Evolutionary conservation across 129 eudicot genomes (phyloP), one percentile per base, ranked within the genome.

Genomic region (Escallonia herrerae): DNA sequence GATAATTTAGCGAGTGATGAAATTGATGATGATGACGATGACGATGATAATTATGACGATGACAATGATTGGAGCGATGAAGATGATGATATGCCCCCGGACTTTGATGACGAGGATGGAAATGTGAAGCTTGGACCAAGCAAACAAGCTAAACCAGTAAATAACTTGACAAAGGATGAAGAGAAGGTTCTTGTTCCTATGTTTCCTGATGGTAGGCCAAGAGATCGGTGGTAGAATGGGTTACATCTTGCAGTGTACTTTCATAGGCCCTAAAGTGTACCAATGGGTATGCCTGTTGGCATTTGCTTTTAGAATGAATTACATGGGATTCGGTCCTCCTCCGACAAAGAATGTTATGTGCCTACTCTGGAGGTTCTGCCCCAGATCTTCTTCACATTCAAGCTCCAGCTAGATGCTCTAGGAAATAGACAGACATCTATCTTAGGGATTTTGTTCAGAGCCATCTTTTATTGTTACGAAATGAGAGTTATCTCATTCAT

Each of bases 121-220:
- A 69, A 50, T 64, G 70, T 77, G 60, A 80, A 80, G 68, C 71
- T 72, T 71, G 78, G 73, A 46, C 64, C 39, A n/a, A 74, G 83
- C 72, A 76, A 82, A 73, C 71, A 74, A 65, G 68, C 67, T 40
- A 70, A 74, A 53, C 60, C 52, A 56, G 72, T 37, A 10, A 67
- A 69, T 64, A 72, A 22, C 40, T 45, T 56, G 7, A 64, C 41
- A 43, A 63, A 53, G 65, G 80, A 72, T 71, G 86, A 74, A 66
- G 88, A 80, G 11, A 77, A 81, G 72, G 88, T 64, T 56, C 80
- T 72, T 63, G 81, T 40, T 55, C 95, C 84, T 45, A 83, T 79
- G 15, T 81, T 89, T 43, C 97, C 97, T 14, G 99, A 94, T 60
- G 99, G 99, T 61, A 78, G 83, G 60, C 88, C 97, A 49, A 86